Conservation (phyloP, 768 basidiomycete species). For the Chalciporus piperatus region DNA sequence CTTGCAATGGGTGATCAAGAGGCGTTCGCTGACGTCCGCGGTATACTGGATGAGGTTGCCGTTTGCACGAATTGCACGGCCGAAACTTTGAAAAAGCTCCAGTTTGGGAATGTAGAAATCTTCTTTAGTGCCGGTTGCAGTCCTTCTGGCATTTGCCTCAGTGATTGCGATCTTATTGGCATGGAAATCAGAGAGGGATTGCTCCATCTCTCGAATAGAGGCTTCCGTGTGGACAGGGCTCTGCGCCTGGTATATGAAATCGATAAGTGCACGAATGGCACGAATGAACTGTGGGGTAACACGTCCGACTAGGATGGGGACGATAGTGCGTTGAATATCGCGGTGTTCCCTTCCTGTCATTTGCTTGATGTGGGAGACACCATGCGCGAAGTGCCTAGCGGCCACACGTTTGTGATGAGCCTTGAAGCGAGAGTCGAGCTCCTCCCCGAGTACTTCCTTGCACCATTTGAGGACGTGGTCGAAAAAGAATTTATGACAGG, state of each 20-base stretch:
- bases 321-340: slow-evolving; percentile 35
- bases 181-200: slow-evolving; percentile 11
- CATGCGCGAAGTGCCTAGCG: slow-evolving; percentile 38
- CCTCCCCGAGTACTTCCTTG: slow-evolving; percentile 2
- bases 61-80: slow-evolving; percentile 7
- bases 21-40: slow-evolving; percentile 33
- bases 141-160: background rate
- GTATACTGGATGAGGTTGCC: slow-evolving; percentile 33
- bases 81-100: slow-evolving; percentile 12
- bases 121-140: background rate
- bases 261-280: slow-evolving; percentile 12
- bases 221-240: slow-evolving; percentile 6
- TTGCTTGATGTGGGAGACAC: slow-evolving; percentile 40
- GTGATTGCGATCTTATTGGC: slow-evolving; percentile 13
- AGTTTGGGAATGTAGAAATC: slow-evolving; percentile 28
- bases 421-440: background rate
- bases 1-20: slow-evolving; percentile 34
- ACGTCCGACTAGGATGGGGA: slow-evolving; percentile 13
- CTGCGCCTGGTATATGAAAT: slow-evolving; percentile 29
- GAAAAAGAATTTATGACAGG: slow-evolving; percentile 15
- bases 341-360: slow-evolving; percentile 40
- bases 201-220: slow-evolving; percentile 6
- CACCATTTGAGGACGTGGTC: slow-evolving; percentile 13
- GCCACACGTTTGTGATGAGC: slow-evolving; percentile 4
- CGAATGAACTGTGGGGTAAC: background rate